A percentile compares a stretch with the other conserved stretches of the same genome.
phyloP scores from a whole-genome alignment of 2,329 filamentous ascomycete species.

The Ophiocordyceps australis region DNA sequence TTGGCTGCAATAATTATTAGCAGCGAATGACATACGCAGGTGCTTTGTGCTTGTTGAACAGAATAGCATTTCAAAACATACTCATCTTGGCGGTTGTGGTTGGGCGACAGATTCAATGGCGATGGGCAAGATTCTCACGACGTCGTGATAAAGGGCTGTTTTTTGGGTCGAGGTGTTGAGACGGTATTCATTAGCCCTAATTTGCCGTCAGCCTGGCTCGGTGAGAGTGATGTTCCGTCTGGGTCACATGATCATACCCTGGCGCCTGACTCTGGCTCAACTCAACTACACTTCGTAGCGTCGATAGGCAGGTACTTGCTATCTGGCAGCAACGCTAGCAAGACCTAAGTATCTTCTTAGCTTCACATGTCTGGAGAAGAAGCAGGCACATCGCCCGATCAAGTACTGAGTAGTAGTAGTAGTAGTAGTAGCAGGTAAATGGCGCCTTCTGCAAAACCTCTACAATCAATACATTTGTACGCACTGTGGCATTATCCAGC shows the following conservation, averaged over 20 bases:
- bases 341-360: too few species aligned
- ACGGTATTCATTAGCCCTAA: conserved; percentile 17
- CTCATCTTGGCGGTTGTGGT: conserved; percentile 36
- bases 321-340: too few species aligned
- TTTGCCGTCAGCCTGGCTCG: conserved; percentile 7
- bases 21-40: conserved; percentile 5
- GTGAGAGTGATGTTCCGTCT: conserved; percentile 6
- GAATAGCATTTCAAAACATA: conserved; percentile 17
- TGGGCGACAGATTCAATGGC: conserved; percentile 20
- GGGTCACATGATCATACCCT: conserved; percentile 14
- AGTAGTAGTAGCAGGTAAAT: too few species aligned
- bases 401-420: too few species aligned
- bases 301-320: not conserved
- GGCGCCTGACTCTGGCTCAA: conserved; percentile 3
- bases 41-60: not conserved
- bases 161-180: conserved; percentile 18
- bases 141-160: conserved; percentile 12
- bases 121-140: conserved; percentile 15
- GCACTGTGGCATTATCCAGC: too few species aligned
- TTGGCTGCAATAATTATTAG: conserved; percentile 24
- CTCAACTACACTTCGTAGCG: too few species aligned
- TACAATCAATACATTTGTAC: too few species aligned
- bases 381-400: too few species aligned
- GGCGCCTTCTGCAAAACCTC: too few species aligned
- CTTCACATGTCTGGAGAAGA: too few species aligned